Evolutionary conservation across 2,329 filamentous ascomycete species (phyloP).

Genomic region (Colletotrichum sp.): DNA sequence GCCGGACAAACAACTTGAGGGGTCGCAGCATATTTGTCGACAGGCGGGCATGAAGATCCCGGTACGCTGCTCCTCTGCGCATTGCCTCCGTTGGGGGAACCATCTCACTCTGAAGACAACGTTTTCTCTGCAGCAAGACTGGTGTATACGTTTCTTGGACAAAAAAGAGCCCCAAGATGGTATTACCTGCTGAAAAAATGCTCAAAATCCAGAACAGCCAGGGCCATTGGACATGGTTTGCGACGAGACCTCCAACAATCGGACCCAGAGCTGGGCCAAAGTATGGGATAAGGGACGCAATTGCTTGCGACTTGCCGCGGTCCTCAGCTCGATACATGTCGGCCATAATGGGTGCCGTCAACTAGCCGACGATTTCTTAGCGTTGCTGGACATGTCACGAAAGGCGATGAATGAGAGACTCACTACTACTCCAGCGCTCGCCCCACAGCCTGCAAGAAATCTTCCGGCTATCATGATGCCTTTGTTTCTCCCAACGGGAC

Average conservation of each 20-base stretch:
- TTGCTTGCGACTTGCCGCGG: conserved; percentile 39
- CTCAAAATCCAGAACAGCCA: conserved; percentile 47
- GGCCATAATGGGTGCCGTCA: conserved; percentile 37
- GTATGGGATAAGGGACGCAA: conserved; percentile 46
- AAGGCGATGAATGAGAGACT: background rate
- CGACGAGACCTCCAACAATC: conserved; percentile 43
- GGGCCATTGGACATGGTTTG: conserved; percentile 40
- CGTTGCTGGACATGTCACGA: background rate
- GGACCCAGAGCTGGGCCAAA: conserved; percentile 47
- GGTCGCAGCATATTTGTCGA: conserved; percentile 47
- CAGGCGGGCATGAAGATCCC: conserved; percentile 24
- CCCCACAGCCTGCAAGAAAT: conserved; percentile 58
- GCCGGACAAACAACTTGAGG: conserved; percentile 48
- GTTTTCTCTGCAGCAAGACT: conserved; percentile 48
- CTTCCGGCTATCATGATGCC: conserved; percentile 61
- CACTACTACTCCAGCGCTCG: conserved; percentile 33
- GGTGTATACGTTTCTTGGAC: conserved; percentile 54
- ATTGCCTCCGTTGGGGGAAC: accelerated
- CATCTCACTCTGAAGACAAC: background rate
- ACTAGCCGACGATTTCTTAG: conserved; percentile 19
- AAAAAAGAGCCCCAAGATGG: conserved; percentile 40
- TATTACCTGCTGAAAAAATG: conserved; percentile 33
- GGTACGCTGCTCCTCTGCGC: background rate
- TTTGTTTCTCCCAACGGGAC: conserved; percentile 54
- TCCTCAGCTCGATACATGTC: conserved; percentile 40